These are phyloP conservation scores for Scolecobasidium constrictum DNA, from an alignment of 2,329 filamentous ascomycete species.

Conservation along the genomic window DNA sequence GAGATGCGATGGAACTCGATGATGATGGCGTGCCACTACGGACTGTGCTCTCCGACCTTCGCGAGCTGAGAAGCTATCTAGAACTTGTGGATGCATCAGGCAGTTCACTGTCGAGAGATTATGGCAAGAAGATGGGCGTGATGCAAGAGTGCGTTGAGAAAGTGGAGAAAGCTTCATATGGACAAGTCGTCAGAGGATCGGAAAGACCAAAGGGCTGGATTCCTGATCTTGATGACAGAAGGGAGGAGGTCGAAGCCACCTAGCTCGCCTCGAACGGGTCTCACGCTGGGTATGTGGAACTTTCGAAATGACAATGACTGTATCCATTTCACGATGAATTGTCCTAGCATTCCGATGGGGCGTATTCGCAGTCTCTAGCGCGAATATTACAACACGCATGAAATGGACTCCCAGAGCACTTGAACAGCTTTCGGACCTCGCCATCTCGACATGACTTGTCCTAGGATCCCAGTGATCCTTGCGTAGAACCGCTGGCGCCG, in stretches of 20 bases:
- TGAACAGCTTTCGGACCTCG: too few relatives aligned
- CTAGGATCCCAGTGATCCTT: too few relatives aligned
- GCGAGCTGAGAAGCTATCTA: constrained; percentile 63
- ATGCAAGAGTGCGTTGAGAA: constrained; percentile 87
- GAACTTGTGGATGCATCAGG: constrained; percentile 55
- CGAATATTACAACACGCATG: too few relatives aligned
- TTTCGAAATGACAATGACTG: too few relatives aligned
- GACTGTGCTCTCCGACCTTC: constrained; percentile 69
- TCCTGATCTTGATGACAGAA: constrained; percentile 49
- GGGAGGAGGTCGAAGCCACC: neutral
- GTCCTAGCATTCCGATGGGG: too few relatives aligned
- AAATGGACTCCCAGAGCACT: too few relatives aligned
- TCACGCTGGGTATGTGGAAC: too few relatives aligned
- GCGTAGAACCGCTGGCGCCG: too few relatives aligned
- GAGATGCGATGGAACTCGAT: constrained; percentile 24
- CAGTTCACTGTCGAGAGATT: constrained; percentile 49
- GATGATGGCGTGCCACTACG: constrained; percentile 33
- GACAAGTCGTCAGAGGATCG: constrained; percentile 72
- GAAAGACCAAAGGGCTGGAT: constrained; percentile 90
- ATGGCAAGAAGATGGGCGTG: constrained; percentile 70
- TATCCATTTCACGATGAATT: too few relatives aligned
- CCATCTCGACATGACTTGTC: too few relatives aligned
- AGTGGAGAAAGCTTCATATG: constrained; percentile 85
- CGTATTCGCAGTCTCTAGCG: too few relatives aligned
- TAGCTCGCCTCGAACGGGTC: too few relatives aligned